A percentile compares a stretch with the other conserved stretches of the same genome.
Evolutionary conservation across 441 rosid species (phyloP).

Genomic region (Dalechampia spathulata): DNA sequence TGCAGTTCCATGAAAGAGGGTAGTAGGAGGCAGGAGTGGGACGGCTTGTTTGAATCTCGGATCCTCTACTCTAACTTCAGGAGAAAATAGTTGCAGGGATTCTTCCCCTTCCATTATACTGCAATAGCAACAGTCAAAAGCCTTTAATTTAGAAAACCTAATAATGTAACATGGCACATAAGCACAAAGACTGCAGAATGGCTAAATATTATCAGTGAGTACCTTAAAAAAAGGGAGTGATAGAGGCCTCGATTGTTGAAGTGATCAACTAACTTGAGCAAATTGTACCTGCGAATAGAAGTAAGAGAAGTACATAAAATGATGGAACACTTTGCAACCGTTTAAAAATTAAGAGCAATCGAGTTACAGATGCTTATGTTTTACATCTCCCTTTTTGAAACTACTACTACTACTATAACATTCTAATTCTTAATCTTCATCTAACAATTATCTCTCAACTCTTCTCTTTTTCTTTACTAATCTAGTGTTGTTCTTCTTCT

Average conservation of each 20-base stretch:
- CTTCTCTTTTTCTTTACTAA: too few relatives aligned
- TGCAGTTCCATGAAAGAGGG: constrained; percentile 82
- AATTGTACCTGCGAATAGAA: constrained; percentile 62
- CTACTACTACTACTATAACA: too few relatives aligned
- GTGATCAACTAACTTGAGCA: constrained; percentile 68
- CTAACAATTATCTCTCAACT: too few relatives aligned
- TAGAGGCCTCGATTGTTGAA: constrained; percentile 78
- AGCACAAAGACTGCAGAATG: neutral
- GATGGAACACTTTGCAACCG: neutral
- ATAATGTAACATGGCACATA: neutral
- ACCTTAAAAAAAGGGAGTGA: constrained; percentile 88
- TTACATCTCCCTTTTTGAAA: too few relatives aligned
- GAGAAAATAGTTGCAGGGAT: constrained; percentile 64
- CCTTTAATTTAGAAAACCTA: neutral
- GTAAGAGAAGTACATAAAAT: constrained; percentile 5
- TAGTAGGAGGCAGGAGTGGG: constrained; percentile 64
- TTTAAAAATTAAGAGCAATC: neutral
- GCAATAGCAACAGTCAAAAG: constrained; percentile 9
- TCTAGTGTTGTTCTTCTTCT: too few relatives aligned
- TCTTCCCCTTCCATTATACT: constrained; percentile 98
- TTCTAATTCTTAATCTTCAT: too few relatives aligned
- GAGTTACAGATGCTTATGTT: too few relatives aligned
- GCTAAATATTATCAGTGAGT: constrained; percentile 3
- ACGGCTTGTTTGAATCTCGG: constrained; percentile 41
- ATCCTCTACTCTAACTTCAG: constrained; percentile 63